Evolutionary conservation across 1,284 basidiomycete species (phyloP).

Genomic region (Golubevia sp.): DNA sequence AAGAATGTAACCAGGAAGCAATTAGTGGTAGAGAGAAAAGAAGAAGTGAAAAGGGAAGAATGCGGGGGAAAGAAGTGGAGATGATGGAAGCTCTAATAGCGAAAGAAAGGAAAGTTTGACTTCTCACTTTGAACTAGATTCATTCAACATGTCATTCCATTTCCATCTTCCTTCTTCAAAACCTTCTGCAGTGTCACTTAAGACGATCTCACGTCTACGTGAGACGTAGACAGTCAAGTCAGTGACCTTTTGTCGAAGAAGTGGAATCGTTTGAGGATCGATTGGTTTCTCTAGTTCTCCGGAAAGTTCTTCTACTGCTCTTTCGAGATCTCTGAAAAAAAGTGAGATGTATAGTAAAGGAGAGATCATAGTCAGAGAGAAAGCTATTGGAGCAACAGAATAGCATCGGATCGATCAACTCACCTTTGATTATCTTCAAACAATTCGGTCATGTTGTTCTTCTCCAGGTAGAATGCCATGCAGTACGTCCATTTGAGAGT

Average conservation of each 20-base stretch:
- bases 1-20: too few species aligned
- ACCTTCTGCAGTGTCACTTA: conserved; percentile 90
- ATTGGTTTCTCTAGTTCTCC: conserved; percentile 89
- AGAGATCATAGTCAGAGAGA: neutral
- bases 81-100: too few species aligned
- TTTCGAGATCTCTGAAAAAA: conserved; percentile 79
- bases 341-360: neutral
- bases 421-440: conserved; percentile 96
- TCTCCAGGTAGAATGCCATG: conserved; percentile 93
- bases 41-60: too few species aligned
- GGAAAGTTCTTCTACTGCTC: conserved; percentile 90
- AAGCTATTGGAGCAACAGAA: conserved; percentile 3
- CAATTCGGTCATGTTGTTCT: conserved; percentile 89
- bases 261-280: conserved; percentile 79
- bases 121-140: too few species aligned
- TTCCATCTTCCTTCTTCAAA: conserved; percentile 86
- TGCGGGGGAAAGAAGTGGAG: too few species aligned
- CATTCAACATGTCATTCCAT: too few species aligned
- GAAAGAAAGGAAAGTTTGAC: too few species aligned
- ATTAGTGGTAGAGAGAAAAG: too few species aligned
- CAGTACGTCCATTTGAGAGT: conserved; percentile 99
- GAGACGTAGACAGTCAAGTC: conserved; percentile 96
- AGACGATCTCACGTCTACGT: conserved; percentile 90
- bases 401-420: conserved; percentile 32
- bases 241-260: conserved; percentile 85